phyloP scores from a whole-genome alignment of 2,329 filamentous ascomycete species.

The Aspergillus texensis region DNA sequence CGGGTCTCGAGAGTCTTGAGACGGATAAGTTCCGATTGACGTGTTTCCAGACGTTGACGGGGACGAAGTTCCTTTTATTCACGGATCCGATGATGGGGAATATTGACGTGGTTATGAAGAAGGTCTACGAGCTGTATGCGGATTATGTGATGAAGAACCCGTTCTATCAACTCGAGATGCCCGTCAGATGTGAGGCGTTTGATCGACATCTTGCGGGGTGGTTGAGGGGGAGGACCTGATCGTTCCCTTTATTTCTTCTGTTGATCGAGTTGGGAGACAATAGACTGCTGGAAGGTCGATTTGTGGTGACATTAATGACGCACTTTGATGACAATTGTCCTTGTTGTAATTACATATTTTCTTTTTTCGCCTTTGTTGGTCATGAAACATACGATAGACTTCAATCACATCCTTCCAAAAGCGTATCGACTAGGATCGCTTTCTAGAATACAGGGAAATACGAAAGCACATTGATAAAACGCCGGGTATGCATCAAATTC shows the following conservation, averaged over 20 bases:
- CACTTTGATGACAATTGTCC: conserved; percentile 8
- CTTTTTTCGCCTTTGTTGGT: not conserved
- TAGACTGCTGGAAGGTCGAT: conserved; percentile 24
- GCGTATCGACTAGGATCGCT: conserved; percentile 15
- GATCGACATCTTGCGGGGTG: conserved; percentile 82
- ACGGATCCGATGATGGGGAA: conserved; percentile 86
- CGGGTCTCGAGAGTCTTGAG: conserved; percentile 90
- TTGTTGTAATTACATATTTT: conserved; percentile 9
- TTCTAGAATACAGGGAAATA: conserved; percentile 22
- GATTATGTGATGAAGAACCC: conserved; percentile 99
- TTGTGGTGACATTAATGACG: conserved; percentile 11
- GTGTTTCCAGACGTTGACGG: conserved; percentile 93
- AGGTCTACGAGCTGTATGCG: conserved; percentile 90
- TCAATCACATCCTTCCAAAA: conserved; percentile 15
- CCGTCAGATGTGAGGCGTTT: conserved; percentile 91
- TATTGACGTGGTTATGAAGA: conserved; percentile 78
- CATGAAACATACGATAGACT: conserved; percentile 15
- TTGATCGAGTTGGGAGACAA: not conserved
- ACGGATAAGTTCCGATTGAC: conserved; percentile 92
- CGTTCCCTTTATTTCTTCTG: conserved; percentile 2
- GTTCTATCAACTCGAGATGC: conserved; percentile 98
- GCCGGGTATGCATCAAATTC: conserved; percentile 43
- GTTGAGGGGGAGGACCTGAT: conserved; percentile 60
- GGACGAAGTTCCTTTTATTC: conserved; percentile 93
- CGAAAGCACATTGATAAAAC: conserved; percentile 27